Conservation (phyloP, 352 stramenopile genomes). For the Globisporangium lucens region DNA sequence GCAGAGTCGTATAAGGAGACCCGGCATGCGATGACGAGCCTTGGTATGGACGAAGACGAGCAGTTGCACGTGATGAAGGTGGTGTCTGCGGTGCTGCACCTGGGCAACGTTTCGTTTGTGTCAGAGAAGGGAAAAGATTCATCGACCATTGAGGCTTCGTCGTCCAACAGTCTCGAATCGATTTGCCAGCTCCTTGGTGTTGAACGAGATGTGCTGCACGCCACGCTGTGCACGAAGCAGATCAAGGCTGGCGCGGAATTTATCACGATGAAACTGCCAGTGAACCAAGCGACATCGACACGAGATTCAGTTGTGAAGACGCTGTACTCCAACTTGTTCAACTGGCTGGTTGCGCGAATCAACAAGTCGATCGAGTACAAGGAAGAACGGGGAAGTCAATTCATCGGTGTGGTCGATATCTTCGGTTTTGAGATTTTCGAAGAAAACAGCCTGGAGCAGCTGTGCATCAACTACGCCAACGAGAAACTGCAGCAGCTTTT, state of each 20-base stretch:
- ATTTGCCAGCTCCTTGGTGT: slow-evolving; percentile 82
- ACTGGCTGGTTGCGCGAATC: slow-evolving; percentile 94
- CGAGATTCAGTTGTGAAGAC: slow-evolving; percentile 87
- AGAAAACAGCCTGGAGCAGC: slow-evolving; percentile 89
- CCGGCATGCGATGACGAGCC: slow-evolving; percentile 70
- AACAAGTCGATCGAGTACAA: slow-evolving; percentile 90
- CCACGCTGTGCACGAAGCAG: slow-evolving; percentile 70
- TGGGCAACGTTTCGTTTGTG: slow-evolving; percentile 85
- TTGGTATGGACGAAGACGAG: slow-evolving; percentile 78
- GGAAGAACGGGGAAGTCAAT: slow-evolving; percentile 60
- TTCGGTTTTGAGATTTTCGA: slow-evolving; percentile 91
- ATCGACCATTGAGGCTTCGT: slow-evolving; percentile 39
- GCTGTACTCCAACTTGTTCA: slow-evolving; percentile 88
- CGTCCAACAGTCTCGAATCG: slow-evolving; percentile 56
- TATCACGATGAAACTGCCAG: slow-evolving; percentile 64
- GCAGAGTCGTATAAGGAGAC: slow-evolving; percentile 73
- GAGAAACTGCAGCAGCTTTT: slow-evolving; percentile 88
- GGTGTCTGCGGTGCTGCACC: slow-evolving; percentile 80
- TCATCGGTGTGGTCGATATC: slow-evolving; percentile 91
- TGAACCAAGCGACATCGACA: slow-evolving; percentile 67
- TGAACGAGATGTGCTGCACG: slow-evolving; percentile 48
- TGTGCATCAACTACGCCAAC: slow-evolving; percentile 89
- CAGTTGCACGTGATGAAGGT: slow-evolving; percentile 80
- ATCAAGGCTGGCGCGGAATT: slow-evolving; percentile 78
- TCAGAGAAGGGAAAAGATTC: slow-evolving; percentile 68